These are phyloP conservation scores for Trichoderma semiorbis DNA, from an alignment of 2,329 filamentous ascomycete species.

Conservation along the genomic window DNA sequence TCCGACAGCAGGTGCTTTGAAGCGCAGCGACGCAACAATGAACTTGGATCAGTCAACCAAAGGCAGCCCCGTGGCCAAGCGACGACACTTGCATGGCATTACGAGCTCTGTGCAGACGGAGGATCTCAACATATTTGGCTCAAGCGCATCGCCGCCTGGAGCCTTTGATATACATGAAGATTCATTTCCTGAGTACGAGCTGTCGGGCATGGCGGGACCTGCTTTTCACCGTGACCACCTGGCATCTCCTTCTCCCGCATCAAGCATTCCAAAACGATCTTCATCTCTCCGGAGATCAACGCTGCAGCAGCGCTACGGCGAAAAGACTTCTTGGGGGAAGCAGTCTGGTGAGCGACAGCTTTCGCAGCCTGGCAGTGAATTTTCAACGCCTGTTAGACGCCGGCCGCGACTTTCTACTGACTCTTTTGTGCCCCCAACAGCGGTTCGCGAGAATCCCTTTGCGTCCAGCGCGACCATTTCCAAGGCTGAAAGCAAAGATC, in stretches of 20 bases:
- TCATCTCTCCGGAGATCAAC: conserved; percentile 83
- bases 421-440: conserved; percentile 64
- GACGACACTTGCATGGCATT: conserved; percentile 78
- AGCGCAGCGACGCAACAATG: conserved; percentile 88
- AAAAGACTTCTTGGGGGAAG: conserved; percentile 61
- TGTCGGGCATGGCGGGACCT: conserved; percentile 37
- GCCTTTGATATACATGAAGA: conserved; percentile 55
- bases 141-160: conserved; percentile 40
- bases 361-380: conserved; percentile 50
- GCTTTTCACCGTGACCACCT: conserved; percentile 39
- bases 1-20: conserved; percentile 69
- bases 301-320: conserved; percentile 75
- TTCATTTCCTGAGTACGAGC: conserved; percentile 49
- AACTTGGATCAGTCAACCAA: conserved; percentile 74
- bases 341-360: conserved; percentile 56
- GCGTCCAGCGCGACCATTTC: conserved; percentile 53
- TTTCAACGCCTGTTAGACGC: conserved; percentile 56
- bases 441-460: conserved; percentile 62
- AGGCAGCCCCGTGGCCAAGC: conserved; percentile 85
- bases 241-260: conserved; percentile 46
- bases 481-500: conserved; percentile 43
- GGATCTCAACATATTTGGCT: conserved; percentile 74
- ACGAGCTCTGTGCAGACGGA: conserved; percentile 54
- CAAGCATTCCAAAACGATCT: conserved; percentile 62
- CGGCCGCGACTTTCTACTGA: conserved; percentile 76